Evolutionary conservation across 1,284 basidiomycete species (phyloP).

Genomic region (Grifola frondosa): DNA sequence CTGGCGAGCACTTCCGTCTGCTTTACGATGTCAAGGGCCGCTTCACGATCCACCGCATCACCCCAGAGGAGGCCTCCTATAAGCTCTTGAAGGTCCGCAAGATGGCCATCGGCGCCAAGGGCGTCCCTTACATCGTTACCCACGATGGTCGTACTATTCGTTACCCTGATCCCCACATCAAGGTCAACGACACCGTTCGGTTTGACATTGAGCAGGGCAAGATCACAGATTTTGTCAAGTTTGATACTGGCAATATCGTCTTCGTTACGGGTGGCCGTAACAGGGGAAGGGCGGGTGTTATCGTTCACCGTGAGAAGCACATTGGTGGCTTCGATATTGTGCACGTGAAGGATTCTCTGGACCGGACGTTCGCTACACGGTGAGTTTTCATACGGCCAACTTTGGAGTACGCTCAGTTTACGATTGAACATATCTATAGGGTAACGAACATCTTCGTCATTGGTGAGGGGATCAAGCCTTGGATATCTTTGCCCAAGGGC

Average conservation of each 20-base stretch:
- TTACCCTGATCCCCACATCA: conserved; percentile 96
- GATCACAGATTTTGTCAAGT: conserved; percentile 93
- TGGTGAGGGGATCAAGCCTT: conserved; percentile 92
- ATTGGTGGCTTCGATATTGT: conserved; percentile 98
- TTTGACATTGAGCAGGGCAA: conserved; percentile 96
- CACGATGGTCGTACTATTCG: conserved; percentile 99
- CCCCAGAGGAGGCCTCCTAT: conserved; percentile 95
- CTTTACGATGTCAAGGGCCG: conserved; percentile 99
- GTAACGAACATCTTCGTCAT: conserved; percentile 98
- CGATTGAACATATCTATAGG: conserved; percentile 45
- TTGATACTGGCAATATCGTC: conserved; percentile 97
- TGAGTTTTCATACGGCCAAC: conserved; percentile 40
- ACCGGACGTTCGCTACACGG: conserved; percentile 96
- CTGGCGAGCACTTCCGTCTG: conserved; percentile 99
- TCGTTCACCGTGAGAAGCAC: conserved; percentile 96
- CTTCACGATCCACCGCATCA: conserved; percentile 99
- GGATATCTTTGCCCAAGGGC: conserved; percentile 97
- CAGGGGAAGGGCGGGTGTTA: conserved; percentile 98
- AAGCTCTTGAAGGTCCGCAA: conserved; percentile 98
- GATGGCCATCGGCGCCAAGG: conserved; percentile 89
- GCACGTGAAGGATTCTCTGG: conserved; percentile 94
- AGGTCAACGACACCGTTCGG: conserved; percentile 97
- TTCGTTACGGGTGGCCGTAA: conserved; percentile 99
- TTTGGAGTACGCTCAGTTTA: too few relatives aligned
- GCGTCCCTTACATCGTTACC: conserved; percentile 96